Conservation (phyloP, 768 basidiomycete genomes). For the Pleurotus eryngii region DNA sequence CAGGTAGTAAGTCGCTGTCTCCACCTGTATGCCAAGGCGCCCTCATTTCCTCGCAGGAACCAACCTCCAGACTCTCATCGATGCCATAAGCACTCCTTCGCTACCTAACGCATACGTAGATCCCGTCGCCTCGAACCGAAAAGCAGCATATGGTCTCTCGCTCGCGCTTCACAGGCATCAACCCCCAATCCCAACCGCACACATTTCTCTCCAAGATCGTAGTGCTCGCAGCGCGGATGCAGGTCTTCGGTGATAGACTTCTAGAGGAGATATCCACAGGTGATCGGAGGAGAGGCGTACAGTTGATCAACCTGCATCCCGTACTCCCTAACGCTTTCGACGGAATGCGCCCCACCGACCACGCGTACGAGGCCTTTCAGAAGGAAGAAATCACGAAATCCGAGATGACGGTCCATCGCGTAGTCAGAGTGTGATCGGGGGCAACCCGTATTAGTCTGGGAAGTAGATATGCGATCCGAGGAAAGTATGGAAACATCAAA, state of each 20-base stretch:
- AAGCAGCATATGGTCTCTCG: too few species aligned
- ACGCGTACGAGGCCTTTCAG: conserved; percentile 87
- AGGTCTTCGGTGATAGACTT: neutral
- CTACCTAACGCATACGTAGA: too few species aligned
- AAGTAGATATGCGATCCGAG: conserved; percentile 68
- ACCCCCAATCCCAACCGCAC: too few species aligned
- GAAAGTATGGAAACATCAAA: conserved; percentile 75
- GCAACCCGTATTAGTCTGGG: conserved; percentile 76
- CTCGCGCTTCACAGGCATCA: too few species aligned
- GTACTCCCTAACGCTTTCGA: conserved; percentile 94
- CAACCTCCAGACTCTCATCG: too few species aligned
- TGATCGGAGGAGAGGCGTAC: conserved; percentile 32
- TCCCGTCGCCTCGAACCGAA: too few species aligned
- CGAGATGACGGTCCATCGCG: conserved; percentile 68
- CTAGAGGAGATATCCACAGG: neutral
- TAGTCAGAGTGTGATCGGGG: conserved; percentile 94
- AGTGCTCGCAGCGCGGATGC: too few species aligned
- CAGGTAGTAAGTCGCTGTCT: too few species aligned
- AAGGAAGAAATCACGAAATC: conserved; percentile 73
- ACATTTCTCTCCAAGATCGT: too few species aligned
- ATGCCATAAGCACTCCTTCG: too few species aligned
- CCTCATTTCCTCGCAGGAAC: too few species aligned
- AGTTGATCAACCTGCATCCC: conserved; percentile 89
- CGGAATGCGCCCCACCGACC: conserved; percentile 85
- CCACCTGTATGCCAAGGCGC: too few species aligned